A percentile compares a stretch with the other conserved stretches of the same genome.
Evolutionary conservation across 108 stramenopile genomes (phyloP).

Genomic region (Schizochytrium sp.): DNA sequence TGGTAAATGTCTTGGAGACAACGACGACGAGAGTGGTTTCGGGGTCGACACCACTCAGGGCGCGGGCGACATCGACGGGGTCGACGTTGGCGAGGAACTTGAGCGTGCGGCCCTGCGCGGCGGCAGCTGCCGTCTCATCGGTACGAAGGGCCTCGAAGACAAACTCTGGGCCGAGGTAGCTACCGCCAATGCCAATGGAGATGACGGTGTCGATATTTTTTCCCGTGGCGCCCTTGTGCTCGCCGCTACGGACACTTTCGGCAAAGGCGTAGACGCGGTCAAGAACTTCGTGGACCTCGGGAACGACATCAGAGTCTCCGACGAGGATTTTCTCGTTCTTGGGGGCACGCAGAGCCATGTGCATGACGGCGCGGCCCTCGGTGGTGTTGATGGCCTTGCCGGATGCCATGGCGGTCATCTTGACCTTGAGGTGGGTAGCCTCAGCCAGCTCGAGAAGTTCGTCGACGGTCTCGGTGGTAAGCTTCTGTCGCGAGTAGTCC

Average conservation of each 20-base stretch:
- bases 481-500: slow-evolving; percentile 90
- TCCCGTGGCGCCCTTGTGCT: slow-evolving; percentile 74
- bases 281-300: slow-evolving; percentile 81
- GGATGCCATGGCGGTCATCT: slow-evolving; percentile 73
- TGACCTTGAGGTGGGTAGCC: slow-evolving; percentile 59
- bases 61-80: slow-evolving; percentile 92
- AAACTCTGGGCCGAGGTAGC: slow-evolving; percentile 90
- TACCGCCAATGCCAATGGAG: slow-evolving; percentile 92
- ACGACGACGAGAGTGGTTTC: slow-evolving; percentile 81
- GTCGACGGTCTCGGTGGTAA: slow-evolving; percentile 67
- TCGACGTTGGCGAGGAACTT: slow-evolving; percentile 96
- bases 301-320: slow-evolving; percentile 73
- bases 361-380: slow-evolving; percentile 88
- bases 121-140: slow-evolving; percentile 61
- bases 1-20: slow-evolving; percentile 98
- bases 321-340: slow-evolving; percentile 47
- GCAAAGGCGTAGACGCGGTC: slow-evolving; percentile 81
- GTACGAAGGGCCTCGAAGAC: slow-evolving; percentile 89
- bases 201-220: slow-evolving; percentile 85
- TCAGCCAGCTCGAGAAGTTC: slow-evolving; percentile 80
- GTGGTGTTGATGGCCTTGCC: slow-evolving; percentile 95
- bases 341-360: slow-evolving; percentile 85
- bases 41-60: slow-evolving; percentile 76
- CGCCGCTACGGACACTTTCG: slow-evolving; percentile 69
- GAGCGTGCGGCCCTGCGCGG: slow-evolving; percentile 73